Evolutionary conservation across 345 rosid genomes (phyloP).

Genomic region (Melastoma malabathricum): DNA sequence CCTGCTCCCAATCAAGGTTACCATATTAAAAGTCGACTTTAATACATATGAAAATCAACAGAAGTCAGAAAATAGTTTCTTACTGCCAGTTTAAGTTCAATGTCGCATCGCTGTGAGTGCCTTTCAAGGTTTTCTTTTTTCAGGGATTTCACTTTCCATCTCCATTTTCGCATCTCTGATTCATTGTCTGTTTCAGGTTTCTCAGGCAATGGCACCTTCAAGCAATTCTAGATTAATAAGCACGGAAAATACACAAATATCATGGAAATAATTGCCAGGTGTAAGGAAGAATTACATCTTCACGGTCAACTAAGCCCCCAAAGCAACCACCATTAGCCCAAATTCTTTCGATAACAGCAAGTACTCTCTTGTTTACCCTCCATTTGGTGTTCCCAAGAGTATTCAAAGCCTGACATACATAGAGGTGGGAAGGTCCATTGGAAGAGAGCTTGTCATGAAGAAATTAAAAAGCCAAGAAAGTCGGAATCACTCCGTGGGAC

Average conservation of each 20-base stretch:
- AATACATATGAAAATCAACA: no score
- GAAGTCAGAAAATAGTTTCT: slow-evolving; percentile 17
- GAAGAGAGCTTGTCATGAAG: not conserved
- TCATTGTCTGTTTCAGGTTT: slow-evolving; percentile 65
- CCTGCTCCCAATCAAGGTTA: slow-evolving; percentile 32
- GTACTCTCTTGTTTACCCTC: slow-evolving; percentile 75
- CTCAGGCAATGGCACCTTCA: slow-evolving; percentile 61
- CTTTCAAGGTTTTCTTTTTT: slow-evolving; percentile 74
- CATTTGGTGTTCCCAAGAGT: slow-evolving; percentile 92
- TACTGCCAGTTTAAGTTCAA: slow-evolving; percentile 91
- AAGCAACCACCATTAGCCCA: slow-evolving; percentile 86
- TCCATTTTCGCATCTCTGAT: slow-evolving; percentile 59
- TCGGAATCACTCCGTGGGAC: no score
- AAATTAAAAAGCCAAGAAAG: no score
- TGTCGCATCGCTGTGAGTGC: slow-evolving; percentile 89
- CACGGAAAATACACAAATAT: not conserved
- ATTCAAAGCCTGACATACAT: slow-evolving; percentile 66
- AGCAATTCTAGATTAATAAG: not conserved
- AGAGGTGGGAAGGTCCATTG: not conserved
- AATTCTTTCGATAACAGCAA: slow-evolving; percentile 74
- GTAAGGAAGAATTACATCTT: slow-evolving; percentile 47
- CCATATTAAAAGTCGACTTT: not conserved
- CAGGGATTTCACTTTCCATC: slow-evolving; percentile 53
- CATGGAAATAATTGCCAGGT: slow-evolving; percentile 1
- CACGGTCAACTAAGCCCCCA: slow-evolving; percentile 75